Evolutionary conservation across 805 yeast species (phyloP), one percentile per base, ranked within the genome.

Genomic region (Candida morakotiae): DNA sequence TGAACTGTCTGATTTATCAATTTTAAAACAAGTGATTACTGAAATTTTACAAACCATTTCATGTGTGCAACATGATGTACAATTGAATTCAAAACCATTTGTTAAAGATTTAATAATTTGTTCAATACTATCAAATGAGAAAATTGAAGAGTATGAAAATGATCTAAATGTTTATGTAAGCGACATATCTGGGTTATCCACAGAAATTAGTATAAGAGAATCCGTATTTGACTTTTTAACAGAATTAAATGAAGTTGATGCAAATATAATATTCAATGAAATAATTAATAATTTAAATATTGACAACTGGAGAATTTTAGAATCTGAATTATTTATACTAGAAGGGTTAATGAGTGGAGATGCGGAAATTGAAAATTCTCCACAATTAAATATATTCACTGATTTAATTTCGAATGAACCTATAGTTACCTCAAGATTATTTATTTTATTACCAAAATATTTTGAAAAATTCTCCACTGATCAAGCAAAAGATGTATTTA

Each of bases 91-190:
- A 2, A 37, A 50, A 13, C 20, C 42, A 2, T 30, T 53, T 34
- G 34, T 45, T 1, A 49, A 56, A 7, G 39, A 64, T n/a, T 46
- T 78, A 5, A 45, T 67, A 1, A 45, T 47, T 3, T 54, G 74
- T 7, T 56, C 78, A 5, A 49, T 57, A 9, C 48, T 81, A 9
- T 69, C 82, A 2, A 40, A 49, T 1, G 70, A 64, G 4, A 56
- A 63, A 0, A 55, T 62, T 21, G 72, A 67, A 24, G 71, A 69
- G 4, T 85, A 81, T 69, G 54, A 58, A 3, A 65, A 62, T 2
- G 89, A 88, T 51, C 73, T 79, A 51, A 87, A 88, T 50, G 59
- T 56, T 3, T 87, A 77, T 55, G 84, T 87, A 5, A 75, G 88
- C 2, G 82, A 77, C 24, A 88, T 85, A 39, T 69, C 86, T 2